Base-by-base conservation (phyloP, 1,284 basidiomycete species). In the Phellinidium pouzarii region DNA sequence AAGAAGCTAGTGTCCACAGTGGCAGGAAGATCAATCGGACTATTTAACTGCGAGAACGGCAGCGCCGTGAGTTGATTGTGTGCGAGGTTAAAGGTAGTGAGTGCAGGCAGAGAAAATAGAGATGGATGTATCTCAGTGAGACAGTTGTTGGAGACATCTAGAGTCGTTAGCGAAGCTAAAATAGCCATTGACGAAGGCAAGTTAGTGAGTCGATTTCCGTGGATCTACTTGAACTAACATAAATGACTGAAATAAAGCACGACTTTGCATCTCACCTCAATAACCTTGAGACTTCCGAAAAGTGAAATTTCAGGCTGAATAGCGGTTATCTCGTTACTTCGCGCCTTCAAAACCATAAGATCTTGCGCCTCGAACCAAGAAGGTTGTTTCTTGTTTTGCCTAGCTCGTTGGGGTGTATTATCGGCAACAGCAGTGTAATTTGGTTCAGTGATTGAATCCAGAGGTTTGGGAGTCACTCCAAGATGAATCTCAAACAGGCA, bases 331-430 rank as follows among this genome's bases (percentile, higher is more conserved):
- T 84, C 81, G 60, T 91, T 91, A 59, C 79, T 85, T 76, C 82
- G 82, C 17, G 80, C 82, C 61, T 87, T 89, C 42, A 91, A 65
- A 0, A 85, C 70, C 41, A 78, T 75, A 19, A 91, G 67, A 65
- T 91, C 87, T 61, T 86, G 82, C 3, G 82, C 82, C 61, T 89
- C 87, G 59, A 80, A 90, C 86, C 87, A 89, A 1, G 84, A 72
- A 14, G 79, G 68, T 67, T 51, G 72, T 71, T 66, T 68, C 56
- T 64, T 68, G 42, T 56, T 60, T 49, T 58, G 52, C 52, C 56
- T 54, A 40, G 61, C 62, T 55, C 67, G 49, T 50, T 73, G 72
- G 7, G 65, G 61, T 40, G 29, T 5, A 55, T 58, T 9, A 61
- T 64, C 19, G 64, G 77, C 38, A 83, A 67, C 2, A 73, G 77